These are phyloP conservation scores for Saccharata proteae DNA, from an alignment of 2,329 filamentous ascomycete genomes.

Conservation along the genomic window DNA sequence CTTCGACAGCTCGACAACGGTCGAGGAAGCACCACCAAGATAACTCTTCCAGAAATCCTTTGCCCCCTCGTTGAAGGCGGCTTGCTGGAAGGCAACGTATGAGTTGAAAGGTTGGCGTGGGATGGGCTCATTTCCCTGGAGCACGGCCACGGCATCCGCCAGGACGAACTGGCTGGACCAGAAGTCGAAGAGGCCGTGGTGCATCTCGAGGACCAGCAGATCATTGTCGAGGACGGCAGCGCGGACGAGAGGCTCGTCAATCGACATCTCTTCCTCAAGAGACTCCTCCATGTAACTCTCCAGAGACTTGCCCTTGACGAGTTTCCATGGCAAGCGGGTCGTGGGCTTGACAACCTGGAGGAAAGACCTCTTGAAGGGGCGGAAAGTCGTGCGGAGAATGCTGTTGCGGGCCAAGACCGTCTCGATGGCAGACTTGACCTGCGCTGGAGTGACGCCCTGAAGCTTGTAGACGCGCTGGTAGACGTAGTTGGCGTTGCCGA, in stretches of 20 bases:
- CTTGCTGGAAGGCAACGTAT: conserved; percentile 1
- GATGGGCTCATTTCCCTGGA: background rate
- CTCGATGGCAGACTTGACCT: conserved; percentile 24
- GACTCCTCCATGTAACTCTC: background rate
- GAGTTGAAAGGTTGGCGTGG: conserved; percentile 1
- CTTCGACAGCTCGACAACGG: background rate
- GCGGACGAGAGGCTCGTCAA: conserved; percentile 4
- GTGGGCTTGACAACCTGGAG: conserved; percentile 4
- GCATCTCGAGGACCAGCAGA: conserved; percentile 7
- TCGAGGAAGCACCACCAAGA: background rate
- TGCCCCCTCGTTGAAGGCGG: background rate
- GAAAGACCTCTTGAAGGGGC: background rate
- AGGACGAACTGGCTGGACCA: conserved; percentile 10
- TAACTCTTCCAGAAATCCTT: conserved; percentile 1
- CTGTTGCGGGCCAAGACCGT: conserved; percentile 17
- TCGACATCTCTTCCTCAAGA: background rate
- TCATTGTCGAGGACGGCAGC: conserved; percentile 1
- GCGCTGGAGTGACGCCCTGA: background rate
- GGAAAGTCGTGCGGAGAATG: conserved; percentile 28
- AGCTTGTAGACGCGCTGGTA: conserved; percentile 2
- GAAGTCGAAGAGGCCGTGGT: conserved; percentile 11
- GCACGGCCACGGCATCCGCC: conserved; percentile 5
- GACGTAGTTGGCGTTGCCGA: background rate
- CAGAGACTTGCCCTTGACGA: background rate
- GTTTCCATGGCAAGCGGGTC: conserved; percentile 2